Percentiles rank a stretch among this genome's conserved stretches.
Evolutionary conservation across 1,284 basidiomycete species (phyloP).

Genomic region (Microbotryum saponariae): DNA sequence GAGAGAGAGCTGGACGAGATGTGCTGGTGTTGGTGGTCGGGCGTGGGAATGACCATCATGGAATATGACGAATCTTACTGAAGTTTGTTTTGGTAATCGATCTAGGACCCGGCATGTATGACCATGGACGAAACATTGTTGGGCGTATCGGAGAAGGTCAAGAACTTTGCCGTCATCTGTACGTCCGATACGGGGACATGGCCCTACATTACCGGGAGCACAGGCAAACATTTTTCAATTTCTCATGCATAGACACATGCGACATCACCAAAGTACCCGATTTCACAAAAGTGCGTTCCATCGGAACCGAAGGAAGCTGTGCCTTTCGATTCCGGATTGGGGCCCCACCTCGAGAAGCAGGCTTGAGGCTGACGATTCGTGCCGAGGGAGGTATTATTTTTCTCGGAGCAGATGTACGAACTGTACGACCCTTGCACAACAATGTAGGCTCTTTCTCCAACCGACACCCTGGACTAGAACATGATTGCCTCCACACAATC

Average conservation of each 20-base stretch:
- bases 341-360: not conserved
- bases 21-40: not conserved
- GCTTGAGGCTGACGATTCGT: too few relatives aligned
- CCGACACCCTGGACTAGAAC: not conserved
- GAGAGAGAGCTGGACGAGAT: not conserved
- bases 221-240: not conserved
- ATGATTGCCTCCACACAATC: not conserved
- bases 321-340: too few relatives aligned
- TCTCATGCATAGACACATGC: constrained; percentile 42
- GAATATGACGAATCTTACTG: too few relatives aligned
- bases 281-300: constrained; percentile 79
- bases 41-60: too few relatives aligned
- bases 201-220: not conserved
- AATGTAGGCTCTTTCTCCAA: constrained; percentile 53
- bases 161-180: constrained; percentile 94
- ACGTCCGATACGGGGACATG: constrained; percentile 47
- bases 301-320: too few relatives aligned
- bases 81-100: too few relatives aligned
- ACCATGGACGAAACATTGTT: constrained; percentile 98
- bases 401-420: constrained; percentile 69
- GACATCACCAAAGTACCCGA: constrained; percentile 98
- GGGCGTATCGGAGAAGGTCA: constrained; percentile 85
- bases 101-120: constrained; percentile 83
- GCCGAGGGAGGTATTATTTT: not conserved
- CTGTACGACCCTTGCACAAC: constrained; percentile 86